Evolutionary conservation across 179 eudicot genomes (phyloP), one percentile per base, ranked within the genome.

Genomic region (Drosera spatulata): DNA sequence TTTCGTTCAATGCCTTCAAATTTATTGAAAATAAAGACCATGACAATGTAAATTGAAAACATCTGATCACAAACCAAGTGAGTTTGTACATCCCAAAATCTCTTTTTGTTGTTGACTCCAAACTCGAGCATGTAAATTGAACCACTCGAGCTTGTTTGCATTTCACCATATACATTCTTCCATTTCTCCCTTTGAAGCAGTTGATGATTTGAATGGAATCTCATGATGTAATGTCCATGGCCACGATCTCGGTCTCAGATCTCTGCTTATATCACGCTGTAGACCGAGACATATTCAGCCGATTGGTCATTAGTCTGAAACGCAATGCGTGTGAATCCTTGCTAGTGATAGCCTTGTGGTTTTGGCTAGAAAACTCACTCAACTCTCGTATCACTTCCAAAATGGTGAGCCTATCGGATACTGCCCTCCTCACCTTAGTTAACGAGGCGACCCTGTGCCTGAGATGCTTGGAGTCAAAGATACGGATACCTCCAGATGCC

Each of bases 301-400:
- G 77, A 6, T 57, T 80, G 14, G 71, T 72, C 15, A 22, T 72
- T 3, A 48, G 51, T 10, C 56, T 81, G 37, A 63, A n/a, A 40
- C 66, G 72, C 12, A 71, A 70, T 62, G 70, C 69, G 2, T 52
- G 72, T 13, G 59, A 72, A 53, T 59, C 78, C n/a, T 71, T 81
- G 14, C 53, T 81, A 50, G 61, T 77, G 66, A 62, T 73, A 74
- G 78, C 85, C 15, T 12, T 78, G 6, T 75, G 72, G 72, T 41
- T 78, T 6, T 78, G 78, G 75, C 51, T 81, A 2, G 82, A 81
- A 33, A 64, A 63, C 5, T 52, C 61, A 2, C 61, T 54, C 2
- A 49, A 60, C 3, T 61, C 69, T 6, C 8, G 49, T 14, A 38
- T 81, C 39, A 12, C 71, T 0, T 14, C n/a, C 4, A 67, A 58